Evolutionary conservation across 2,329 filamentous ascomycete species (phyloP).

Genomic region (Lecanicillium sp.): DNA sequence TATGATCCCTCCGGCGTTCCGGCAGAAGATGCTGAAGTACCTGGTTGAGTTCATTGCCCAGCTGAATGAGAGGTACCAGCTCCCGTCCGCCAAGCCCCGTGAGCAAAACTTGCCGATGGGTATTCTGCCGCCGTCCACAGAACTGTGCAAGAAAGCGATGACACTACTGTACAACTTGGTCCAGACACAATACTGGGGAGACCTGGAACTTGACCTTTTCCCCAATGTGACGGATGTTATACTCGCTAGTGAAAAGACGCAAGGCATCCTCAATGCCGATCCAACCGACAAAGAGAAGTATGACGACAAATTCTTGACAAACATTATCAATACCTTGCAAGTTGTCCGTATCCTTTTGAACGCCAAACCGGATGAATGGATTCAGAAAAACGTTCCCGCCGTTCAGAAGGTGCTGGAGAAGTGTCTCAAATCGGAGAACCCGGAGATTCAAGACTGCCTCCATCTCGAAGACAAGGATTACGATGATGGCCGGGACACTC

Average conservation of each 20-base stretch:
- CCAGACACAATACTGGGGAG: conserved; percentile 82
- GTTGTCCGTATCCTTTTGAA: conserved; percentile 85
- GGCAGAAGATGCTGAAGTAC: conserved; percentile 84
- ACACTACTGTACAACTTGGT: conserved; percentile 75
- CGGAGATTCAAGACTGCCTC: conserved; percentile 88
- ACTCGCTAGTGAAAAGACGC: conserved; percentile 70
- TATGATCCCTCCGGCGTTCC: conserved; percentile 55
- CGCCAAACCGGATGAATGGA: conserved; percentile 84
- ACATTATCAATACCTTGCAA: conserved; percentile 89
- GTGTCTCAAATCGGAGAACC: conserved; percentile 75
- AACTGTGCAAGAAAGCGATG: conserved; percentile 81
- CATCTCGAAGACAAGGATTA: conserved; percentile 64
- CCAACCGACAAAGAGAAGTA: conserved; percentile 59
- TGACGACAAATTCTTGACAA: conserved; percentile 77
- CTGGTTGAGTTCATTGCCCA: conserved; percentile 91
- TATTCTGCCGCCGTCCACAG: conserved; percentile 49
- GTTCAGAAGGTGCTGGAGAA: conserved; percentile 89
- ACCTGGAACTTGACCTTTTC: conserved; percentile 85
- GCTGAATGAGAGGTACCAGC: conserved; percentile 74
- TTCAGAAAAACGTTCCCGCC: conserved; percentile 64
- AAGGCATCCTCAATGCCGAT: conserved; percentile 48
- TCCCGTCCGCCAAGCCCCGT: conserved; percentile 61
- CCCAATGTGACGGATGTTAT: conserved; percentile 84
- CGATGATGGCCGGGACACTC: conserved; percentile 62
- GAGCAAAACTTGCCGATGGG: conserved; percentile 38